These are phyloP conservation scores for Zarea fungicola DNA, from an alignment of 2,329 filamentous ascomycete genomes.

Conservation along the genomic window DNA sequence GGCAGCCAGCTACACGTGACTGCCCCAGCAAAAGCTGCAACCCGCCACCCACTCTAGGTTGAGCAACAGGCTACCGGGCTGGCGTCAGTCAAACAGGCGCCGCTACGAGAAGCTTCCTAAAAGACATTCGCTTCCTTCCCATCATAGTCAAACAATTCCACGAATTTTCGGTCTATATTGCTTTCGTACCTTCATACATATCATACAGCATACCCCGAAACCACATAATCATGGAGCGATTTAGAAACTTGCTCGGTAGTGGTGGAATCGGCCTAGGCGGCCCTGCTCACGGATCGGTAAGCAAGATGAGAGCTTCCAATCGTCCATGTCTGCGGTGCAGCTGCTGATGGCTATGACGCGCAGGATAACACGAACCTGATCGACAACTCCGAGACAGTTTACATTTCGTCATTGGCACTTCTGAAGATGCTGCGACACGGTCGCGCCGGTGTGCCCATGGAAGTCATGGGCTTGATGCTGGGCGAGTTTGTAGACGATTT, in stretches of 20 bases:
- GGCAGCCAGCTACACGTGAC: constrained; percentile 7
- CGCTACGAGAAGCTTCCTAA: constrained; percentile 9
- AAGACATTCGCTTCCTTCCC: not conserved
- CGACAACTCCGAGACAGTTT: constrained; percentile 98
- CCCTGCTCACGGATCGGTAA: constrained; percentile 35
- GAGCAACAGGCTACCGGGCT: constrained; percentile 11
- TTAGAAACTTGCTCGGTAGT: constrained; percentile 82
- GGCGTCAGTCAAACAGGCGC: constrained; percentile 13
- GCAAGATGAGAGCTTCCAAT: constrained; percentile 18
- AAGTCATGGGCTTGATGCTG: constrained; percentile 99
- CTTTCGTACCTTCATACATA: not conserved
- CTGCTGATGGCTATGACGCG: constrained; percentile 14
- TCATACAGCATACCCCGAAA: not conserved
- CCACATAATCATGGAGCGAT: constrained; percentile 69
- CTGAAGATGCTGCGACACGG: constrained; percentile 99
- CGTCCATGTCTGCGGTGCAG: not conserved
- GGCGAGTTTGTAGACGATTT: constrained; percentile 99
- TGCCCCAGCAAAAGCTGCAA: not conserved
- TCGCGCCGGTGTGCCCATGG: constrained; percentile 96
- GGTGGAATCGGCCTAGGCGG: constrained; percentile 62
- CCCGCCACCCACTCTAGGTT: not conserved
- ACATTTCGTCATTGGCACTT: constrained; percentile 94
- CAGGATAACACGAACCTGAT: constrained; percentile 89
- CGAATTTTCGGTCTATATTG: not conserved
- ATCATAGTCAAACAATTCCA: constrained; percentile 5